phyloP scores from a whole-genome alignment of 176 grass and related monocot genomes.

The Eragrostis nindensis region DNA sequence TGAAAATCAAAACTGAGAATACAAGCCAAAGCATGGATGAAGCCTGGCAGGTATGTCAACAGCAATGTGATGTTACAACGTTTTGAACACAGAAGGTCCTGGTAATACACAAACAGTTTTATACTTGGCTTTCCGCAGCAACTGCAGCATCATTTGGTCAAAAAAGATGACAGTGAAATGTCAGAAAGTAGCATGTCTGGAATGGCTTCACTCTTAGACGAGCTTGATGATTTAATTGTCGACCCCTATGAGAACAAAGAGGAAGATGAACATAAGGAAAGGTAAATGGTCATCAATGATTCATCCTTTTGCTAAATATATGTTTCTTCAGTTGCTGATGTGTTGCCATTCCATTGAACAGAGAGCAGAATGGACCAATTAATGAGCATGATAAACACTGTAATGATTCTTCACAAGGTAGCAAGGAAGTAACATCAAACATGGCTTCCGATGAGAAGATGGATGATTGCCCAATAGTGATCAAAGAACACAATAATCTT shows the following conservation, averaged over 20 bases:
- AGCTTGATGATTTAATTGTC: constrained; percentile 86
- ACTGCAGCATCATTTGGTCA: constrained; percentile 75
- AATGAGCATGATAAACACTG: constrained; percentile 26
- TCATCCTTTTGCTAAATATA: not conserved
- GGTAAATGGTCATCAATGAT: constrained; percentile 20
- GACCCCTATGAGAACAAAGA: constrained; percentile 47
- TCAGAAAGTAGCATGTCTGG: constrained; percentile 61
- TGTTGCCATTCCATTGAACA: not conserved
- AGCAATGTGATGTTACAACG: not conserved
- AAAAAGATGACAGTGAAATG: constrained; percentile 68
- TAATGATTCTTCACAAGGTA: constrained; percentile 23
- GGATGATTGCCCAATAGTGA: not conserved
- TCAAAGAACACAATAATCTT: not conserved
- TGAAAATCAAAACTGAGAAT: constrained; percentile 79
- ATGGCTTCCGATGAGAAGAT: not conserved
- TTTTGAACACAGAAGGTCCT: not conserved
- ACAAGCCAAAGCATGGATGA: constrained; percentile 84
- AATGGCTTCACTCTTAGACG: constrained; percentile 68
- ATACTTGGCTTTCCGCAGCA: constrained; percentile 52
- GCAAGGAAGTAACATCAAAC: not conserved
- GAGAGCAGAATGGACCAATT: constrained; percentile 1
- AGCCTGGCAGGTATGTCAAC: constrained; percentile 77
- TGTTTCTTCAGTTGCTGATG: not conserved
- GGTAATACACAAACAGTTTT: constrained; percentile 10
- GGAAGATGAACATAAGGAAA: constrained; percentile 38